Base-by-base conservation (phyloP, 441 rosid genomes). In the Biscutella laevigata region DNA sequence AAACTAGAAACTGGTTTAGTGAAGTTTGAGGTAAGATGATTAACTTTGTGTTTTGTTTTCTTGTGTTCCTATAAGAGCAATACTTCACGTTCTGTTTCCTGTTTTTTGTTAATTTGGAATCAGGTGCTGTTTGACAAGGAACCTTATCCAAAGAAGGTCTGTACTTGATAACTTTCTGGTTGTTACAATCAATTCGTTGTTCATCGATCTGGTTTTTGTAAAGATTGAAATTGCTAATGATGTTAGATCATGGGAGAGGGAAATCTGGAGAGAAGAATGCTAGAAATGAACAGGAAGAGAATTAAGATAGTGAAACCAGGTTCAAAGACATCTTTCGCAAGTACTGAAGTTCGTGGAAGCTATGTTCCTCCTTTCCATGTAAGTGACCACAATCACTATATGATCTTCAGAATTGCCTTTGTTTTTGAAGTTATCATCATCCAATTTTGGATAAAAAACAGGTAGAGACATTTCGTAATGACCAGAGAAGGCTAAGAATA, bases 331-430 rank as follows among this genome's bases (percentile, higher is more conserved):
- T 79, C 84, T 39, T 92, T 92, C 53, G 80, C 96, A 15, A 67
- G 78, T 14, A 86, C 95, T 19, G 98, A 92, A 77, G 79, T 86
- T 70, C 94, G 96, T 22, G 96, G 98, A 73, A 88, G 69, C 73
- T 92, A 79, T 56, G 82, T 77, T 69, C 96, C 95, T 69, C 98
- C 98, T 4, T 92, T 92, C 61, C 96, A 88, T 62, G 98, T 92
- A 78, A 74, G 87, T 83, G 41, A 36, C 50, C 51, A 43, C 36
- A 20, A 5, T 44, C 48, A 25, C 48, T 52, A 1, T 10, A 53
- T 41, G 14, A 13, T 59, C 13, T n/a, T n/a, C n/a, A n/a, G 33
- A 38, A 7, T 11, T 27, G 20, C 33, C 45, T 41, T 4, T 1
- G n/a, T n/a, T n/a, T n/a, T n/a, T 0, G 13, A n/a, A 39, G 33